Evolutionary conservation across 2,329 filamentous ascomycete species (phyloP), one percentile per base, ranked within the genome.

Genomic region (Fusarium dlaminii): DNA sequence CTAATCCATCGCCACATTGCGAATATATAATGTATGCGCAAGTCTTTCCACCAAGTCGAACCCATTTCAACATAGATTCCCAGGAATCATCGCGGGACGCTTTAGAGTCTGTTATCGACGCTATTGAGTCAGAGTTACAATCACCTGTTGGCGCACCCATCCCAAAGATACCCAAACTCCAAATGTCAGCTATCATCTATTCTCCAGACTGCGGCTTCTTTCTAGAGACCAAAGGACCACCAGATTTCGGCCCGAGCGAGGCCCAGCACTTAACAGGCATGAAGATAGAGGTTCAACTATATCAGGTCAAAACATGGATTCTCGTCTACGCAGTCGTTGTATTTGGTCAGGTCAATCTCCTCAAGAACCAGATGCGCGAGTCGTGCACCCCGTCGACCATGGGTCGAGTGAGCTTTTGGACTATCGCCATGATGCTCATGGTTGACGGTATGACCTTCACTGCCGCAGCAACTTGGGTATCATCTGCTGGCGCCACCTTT

Each of bases 11-110:
- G 18, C 94, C 94, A 1, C 93, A 94, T 76, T 99, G 96, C 86
- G 96, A 99, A 82, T 94, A 94, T 79, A 85, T 99, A 56, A 85
- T 97, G 62, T 98, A 95, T 81, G 85, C 96, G 36, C 96, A 98
- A 80, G 87, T 96, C 45, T 88, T 93, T 70, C 89, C 90, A 4
- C 82, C 88, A 8, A 82, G 86, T 52, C 80, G 81, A 18, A 77
- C 81, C 14, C 79, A 81, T 27, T 71, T 85, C 66, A 80, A 74
- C 66, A 80, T 75, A 66, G 79, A 70, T 55, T 78, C 81, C 5
- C 78, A 82, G 54, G 81, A 81, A 48, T 79, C 81, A 39, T 72
- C 73, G 73, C 77, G 42, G 76, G 79, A 54, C 42, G 62, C 59
- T 81, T 82, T 51, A 48, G 57, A 69, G 37, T 67, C 74, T 22